Percentiles rank a stretch among this genome's conserved stretches.
Conservation (phyloP, 176 grass and related monocot species). For the Metroxylon sagu region DNA sequence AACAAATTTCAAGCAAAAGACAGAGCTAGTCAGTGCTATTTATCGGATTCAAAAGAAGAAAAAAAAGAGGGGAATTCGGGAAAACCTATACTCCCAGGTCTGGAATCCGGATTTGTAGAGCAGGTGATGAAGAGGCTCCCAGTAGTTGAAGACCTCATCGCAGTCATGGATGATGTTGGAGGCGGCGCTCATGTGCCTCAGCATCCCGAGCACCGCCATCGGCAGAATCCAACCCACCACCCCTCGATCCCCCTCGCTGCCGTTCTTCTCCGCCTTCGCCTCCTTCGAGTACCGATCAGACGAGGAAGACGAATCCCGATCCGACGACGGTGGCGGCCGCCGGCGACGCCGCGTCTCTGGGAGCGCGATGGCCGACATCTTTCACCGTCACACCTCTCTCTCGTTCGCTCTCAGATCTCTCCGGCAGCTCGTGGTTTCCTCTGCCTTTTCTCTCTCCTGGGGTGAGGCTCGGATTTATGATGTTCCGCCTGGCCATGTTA, state of each 20-base stretch:
- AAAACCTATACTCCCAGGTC: constrained; percentile 94
- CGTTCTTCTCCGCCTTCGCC: constrained; percentile 35
- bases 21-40: too few species aligned
- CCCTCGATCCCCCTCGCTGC: constrained; percentile 24
- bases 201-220: constrained; percentile 52
- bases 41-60: too few species aligned
- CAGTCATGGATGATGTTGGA: constrained; percentile 99
- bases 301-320: constrained; percentile 11
- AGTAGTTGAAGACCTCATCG: constrained; percentile 99
- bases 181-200: constrained; percentile 89
- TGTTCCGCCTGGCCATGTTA: too few species aligned
- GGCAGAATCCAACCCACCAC: constrained; percentile 74
- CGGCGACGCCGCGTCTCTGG: constrained; percentile 67
- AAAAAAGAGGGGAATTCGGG: not conserved
- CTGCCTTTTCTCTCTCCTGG: too few species aligned
- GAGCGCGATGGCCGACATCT: constrained; percentile 41
- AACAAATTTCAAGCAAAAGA: too few species aligned
- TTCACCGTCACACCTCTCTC: not conserved
- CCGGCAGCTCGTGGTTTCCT: too few species aligned
- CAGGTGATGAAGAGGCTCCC: constrained; percentile 95
- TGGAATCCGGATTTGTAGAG: constrained; percentile 95
- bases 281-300: constrained; percentile 67
- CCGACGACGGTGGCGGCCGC: constrained; percentile 20
- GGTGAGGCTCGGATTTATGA: too few species aligned
- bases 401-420: not conserved